Evolutionary conservation across 495 filamentous ascomycete species (phyloP).

Genomic region (Neurospora sp.): DNA sequence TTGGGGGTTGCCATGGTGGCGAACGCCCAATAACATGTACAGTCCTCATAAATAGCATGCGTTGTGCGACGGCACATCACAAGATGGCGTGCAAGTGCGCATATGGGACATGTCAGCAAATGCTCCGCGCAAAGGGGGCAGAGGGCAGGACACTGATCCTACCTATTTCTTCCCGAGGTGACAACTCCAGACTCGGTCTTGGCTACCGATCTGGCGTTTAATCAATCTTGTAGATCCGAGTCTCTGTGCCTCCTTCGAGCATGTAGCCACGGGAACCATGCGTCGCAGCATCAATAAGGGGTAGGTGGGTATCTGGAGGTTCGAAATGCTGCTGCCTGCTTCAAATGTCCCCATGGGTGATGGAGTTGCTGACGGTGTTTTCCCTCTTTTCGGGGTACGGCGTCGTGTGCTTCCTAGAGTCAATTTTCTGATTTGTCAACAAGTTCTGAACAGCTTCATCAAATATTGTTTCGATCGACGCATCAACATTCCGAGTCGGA

Average conservation of each 20-base stretch:
- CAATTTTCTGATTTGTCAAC: background rate
- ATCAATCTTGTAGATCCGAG: background rate
- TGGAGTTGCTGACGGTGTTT: background rate
- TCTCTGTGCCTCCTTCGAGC: background rate
- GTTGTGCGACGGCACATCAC: background rate
- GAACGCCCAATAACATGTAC: no score
- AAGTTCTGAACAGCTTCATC: background rate
- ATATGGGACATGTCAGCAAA: background rate
- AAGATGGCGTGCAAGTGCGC: background rate
- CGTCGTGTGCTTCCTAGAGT: background rate
- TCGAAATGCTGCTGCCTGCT: background rate
- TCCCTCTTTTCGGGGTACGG: background rate
- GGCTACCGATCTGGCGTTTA: background rate
- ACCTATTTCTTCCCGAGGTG: background rate
- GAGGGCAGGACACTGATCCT: background rate
- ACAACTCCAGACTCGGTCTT: background rate
- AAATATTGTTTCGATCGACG: background rate
- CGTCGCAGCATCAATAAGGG: background rate
- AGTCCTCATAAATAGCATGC: background rate
- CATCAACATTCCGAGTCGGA: background rate
- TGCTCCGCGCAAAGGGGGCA: background rate
- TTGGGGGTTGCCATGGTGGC: background rate
- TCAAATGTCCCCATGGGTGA: background rate
- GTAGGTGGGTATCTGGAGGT: background rate
- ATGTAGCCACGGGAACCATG: background rate